Percentiles rank a stretch among this genome's conserved stretches.
phyloP scores from a whole-genome alignment of 2,329 filamentous ascomycete species.

The Exserohilum turcica region DNA sequence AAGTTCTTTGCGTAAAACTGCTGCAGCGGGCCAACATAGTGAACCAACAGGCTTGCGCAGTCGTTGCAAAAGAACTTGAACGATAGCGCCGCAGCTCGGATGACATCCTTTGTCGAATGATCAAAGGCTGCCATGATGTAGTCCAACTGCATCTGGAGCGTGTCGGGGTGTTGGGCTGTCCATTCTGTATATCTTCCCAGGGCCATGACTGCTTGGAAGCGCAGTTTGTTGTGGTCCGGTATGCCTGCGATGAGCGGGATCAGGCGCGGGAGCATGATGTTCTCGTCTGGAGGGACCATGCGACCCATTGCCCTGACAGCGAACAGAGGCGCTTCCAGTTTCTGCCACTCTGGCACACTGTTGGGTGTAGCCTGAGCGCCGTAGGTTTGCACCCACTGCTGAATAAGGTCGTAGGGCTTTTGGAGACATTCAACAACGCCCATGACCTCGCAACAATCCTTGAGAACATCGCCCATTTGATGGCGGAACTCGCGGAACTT shows the following conservation, averaged over 20 bases:
- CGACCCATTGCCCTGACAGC: conserved; percentile 94
- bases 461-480: conserved; percentile 95
- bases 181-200: conserved; percentile 96
- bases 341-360: conserved; percentile 91
- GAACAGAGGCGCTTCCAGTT: conserved; percentile 92
- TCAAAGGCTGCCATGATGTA: conserved; percentile 95
- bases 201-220: conserved; percentile 97
- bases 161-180: conserved; percentile 93
- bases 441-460: conserved; percentile 96
- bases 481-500: conserved; percentile 97
- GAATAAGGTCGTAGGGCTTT: conserved; percentile 85
- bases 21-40: conserved; percentile 84
- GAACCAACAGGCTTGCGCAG: conserved; percentile 83
- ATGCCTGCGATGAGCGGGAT: conserved; percentile 95
- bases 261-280: conserved; percentile 82
- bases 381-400: conserved; percentile 85
- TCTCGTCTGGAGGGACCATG: conserved; percentile 91
- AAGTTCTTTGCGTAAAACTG: conserved; percentile 90
- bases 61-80: conserved; percentile 98
- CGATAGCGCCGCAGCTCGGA: conserved; percentile 87
- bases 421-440: conserved; percentile 87
- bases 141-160: conserved; percentile 87
- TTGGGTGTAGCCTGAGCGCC: conserved; percentile 73
- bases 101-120: conserved; percentile 85
- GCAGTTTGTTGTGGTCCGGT: conserved; percentile 94